These are phyloP conservation scores for Exobasidium rhododendri DNA, from an alignment of 1,284 basidiomycete genomes.

Conservation along the genomic window DNA sequence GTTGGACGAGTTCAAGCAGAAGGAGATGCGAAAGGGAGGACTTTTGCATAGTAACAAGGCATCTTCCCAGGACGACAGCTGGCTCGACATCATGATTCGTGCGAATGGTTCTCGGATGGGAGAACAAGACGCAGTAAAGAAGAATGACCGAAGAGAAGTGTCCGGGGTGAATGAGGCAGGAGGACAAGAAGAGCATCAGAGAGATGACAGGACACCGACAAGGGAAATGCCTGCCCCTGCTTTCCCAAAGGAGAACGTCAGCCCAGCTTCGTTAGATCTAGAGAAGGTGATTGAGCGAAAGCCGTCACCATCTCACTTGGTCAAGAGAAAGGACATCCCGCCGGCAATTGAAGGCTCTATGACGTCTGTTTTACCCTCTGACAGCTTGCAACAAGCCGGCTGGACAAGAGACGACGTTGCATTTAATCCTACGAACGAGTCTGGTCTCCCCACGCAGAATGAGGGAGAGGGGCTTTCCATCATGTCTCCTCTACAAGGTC, in stretches of 20 bases:
- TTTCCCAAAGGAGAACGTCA: background rate
- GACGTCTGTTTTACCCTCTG: no score
- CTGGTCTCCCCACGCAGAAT: background rate
- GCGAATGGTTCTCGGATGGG: slow-evolving; percentile 25
- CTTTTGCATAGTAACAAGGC: slow-evolving; percentile 13
- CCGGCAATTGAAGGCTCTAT: background rate
- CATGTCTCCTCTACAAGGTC: background rate
- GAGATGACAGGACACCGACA: background rate
- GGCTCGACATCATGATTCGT: slow-evolving; percentile 41
- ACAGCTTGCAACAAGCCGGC: background rate
- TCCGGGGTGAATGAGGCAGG: background rate
- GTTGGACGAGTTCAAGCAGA: slow-evolving; percentile 9
- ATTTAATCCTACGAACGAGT: background rate
- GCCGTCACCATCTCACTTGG: background rate
- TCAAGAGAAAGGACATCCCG: background rate
- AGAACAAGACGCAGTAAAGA: slow-evolving; percentile 27
- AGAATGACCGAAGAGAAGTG: no score
- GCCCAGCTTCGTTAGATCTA: background rate
- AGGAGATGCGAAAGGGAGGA: background rate
- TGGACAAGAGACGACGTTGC: background rate
- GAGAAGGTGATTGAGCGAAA: background rate
- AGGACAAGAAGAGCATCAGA: no score
- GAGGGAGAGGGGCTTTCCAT: no score
- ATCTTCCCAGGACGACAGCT: slow-evolving; percentile 28
- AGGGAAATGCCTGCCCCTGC: slow-evolving; percentile 1